Conservation (phyloP, 768 basidiomycete species). For the Serendipita sp. region DNA sequence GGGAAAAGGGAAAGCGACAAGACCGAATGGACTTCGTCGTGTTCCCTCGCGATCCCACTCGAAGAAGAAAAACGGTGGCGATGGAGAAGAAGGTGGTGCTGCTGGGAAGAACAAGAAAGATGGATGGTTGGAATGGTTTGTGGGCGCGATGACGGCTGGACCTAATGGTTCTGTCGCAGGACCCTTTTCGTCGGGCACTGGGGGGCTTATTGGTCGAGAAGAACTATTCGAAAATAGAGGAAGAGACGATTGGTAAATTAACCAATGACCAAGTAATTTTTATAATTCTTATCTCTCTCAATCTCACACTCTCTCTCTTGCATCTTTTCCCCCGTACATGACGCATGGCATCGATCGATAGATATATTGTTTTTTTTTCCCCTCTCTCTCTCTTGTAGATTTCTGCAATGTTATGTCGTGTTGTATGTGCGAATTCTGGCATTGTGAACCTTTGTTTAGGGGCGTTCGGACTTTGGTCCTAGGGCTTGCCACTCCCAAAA, state of each 20-base stretch:
- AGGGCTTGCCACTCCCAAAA: background rate
- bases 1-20: background rate
- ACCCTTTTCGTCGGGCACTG: background rate
- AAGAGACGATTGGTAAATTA: background rate
- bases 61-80: background rate
- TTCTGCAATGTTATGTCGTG: no score
- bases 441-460: no score
- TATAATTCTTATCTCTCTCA: no score
- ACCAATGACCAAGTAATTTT: no score
- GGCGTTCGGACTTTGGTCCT: no score
- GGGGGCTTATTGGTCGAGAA: background rate
- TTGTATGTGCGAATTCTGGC: no score
- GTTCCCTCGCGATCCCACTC: background rate
- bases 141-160: background rate
- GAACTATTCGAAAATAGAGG: background rate
- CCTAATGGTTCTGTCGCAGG: background rate
- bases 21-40: background rate
- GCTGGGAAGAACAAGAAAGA: conserved; percentile 3
- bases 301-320: no score
- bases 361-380: background rate
- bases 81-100: background rate
- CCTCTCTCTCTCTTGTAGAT: background rate
- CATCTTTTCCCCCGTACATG: background rate
- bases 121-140: background rate
- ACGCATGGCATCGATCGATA: no score